Evolutionary conservation across 1,284 basidiomycete species (phyloP).

Genomic region (Naganishia sp.): DNA sequence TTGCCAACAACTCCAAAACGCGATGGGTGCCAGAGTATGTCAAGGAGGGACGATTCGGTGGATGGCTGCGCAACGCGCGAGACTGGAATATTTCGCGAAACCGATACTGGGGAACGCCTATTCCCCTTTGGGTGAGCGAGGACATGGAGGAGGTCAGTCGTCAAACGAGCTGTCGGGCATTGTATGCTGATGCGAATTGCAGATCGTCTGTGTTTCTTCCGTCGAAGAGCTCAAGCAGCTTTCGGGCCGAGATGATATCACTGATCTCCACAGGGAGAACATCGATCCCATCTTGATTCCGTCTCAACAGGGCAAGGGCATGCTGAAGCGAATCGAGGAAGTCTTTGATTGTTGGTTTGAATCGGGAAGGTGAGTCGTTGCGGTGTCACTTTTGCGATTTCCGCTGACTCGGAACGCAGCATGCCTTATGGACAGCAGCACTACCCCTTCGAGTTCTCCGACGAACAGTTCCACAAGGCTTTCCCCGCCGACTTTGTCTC

Average conservation of each 20-base stretch:
- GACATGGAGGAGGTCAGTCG: constrained; percentile 79
- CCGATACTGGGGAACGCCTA: constrained; percentile 98
- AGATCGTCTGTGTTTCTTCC: constrained; percentile 87
- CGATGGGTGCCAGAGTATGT: constrained; percentile 92
- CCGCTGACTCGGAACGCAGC: constrained; percentile 55
- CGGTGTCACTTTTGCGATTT: background rate
- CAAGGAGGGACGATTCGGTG: constrained; percentile 91
- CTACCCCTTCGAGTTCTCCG: constrained; percentile 97
- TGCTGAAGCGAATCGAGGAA: constrained; percentile 85
- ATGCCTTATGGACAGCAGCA: constrained; percentile 99
- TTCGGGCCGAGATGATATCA: constrained; percentile 82
- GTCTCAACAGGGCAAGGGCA: constrained; percentile 86
- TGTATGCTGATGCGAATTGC: constrained; percentile 7
- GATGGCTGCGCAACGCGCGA: constrained; percentile 94
- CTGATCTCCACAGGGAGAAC: constrained; percentile 90
- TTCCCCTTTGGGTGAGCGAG: constrained; percentile 94
- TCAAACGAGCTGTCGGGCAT: background rate
- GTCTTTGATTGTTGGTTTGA: constrained; percentile 99
- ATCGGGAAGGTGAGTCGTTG: constrained; percentile 76
- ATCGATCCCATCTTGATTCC: constrained; percentile 97
- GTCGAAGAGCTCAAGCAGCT: constrained; percentile 84
- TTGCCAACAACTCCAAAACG: constrained; percentile 87
- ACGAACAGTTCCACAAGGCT: constrained; percentile 66
- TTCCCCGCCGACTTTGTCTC: constrained; percentile 99
- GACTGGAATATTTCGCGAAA: constrained; percentile 99